These are phyloP conservation scores for Orbilia oligospora DNA, from an alignment of 2,329 filamentous ascomycete genomes.

Conservation along the genomic window DNA sequence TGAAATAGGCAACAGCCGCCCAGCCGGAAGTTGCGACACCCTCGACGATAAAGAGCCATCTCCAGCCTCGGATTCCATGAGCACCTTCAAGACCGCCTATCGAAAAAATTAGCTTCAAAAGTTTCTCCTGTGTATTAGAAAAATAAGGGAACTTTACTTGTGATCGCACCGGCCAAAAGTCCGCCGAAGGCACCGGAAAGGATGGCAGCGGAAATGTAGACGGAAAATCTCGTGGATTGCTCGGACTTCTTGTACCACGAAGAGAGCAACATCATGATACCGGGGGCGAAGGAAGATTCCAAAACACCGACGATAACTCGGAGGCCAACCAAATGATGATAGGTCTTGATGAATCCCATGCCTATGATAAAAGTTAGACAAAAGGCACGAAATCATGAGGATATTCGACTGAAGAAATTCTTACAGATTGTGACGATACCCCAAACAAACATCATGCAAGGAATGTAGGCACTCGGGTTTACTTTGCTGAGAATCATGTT, in stretches of 20 bases:
- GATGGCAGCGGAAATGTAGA: constrained; percentile 74
- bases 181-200: constrained; percentile 71
- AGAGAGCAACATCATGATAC: constrained; percentile 72
- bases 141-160: constrained; percentile 54
- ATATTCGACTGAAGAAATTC: background rate
- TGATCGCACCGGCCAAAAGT: constrained; percentile 69
- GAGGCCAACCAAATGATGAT: constrained; percentile 70
- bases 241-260: constrained; percentile 75
- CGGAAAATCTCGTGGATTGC: constrained; percentile 72
- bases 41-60: constrained; percentile 71
- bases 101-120: constrained; percentile 3
- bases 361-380: constrained; percentile 62
- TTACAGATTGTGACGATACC: constrained; percentile 68
- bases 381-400: background rate
- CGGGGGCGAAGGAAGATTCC: constrained; percentile 73
- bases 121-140: background rate
- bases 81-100: constrained; percentile 68
- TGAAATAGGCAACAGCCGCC: constrained; percentile 68
- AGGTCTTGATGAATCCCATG: constrained; percentile 71
- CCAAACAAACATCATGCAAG: constrained; percentile 73
- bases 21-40: constrained; percentile 68
- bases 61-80: constrained; percentile 70
- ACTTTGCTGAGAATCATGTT: constrained; percentile 71
- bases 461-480: constrained; percentile 71
- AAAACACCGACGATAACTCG: constrained; percentile 73